These are phyloP conservation scores for Microbotryum saponariae DNA, from an alignment of 1,284 basidiomycete genomes.

Conservation along the genomic window DNA sequence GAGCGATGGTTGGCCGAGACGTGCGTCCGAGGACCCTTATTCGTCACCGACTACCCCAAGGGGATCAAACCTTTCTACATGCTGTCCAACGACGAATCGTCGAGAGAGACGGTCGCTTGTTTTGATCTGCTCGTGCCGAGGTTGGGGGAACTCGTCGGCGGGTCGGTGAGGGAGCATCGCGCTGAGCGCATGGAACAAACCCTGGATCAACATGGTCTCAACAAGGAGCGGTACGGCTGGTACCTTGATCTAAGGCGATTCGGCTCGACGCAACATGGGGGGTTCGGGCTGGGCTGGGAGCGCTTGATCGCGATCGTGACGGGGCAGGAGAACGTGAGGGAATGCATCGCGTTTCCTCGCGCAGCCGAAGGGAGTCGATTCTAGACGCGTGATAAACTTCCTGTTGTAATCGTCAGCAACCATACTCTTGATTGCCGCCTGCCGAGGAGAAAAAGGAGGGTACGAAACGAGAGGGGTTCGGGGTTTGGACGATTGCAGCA, in stretches of 20 bases:
- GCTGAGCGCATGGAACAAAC: conserved; percentile 50
- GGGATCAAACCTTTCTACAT: conserved; percentile 92
- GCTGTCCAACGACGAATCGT: conserved; percentile 52
- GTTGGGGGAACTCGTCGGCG: conserved; percentile 85
- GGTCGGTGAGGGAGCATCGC: conserved; percentile 81
- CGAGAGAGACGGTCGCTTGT: conserved; percentile 67
- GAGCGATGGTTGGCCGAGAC: conserved; percentile 75
- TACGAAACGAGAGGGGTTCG: no score
- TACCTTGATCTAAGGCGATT: conserved; percentile 69
- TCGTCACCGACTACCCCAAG: conserved; percentile 83
- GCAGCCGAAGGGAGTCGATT: conserved; percentile 57
- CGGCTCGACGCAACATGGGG: conserved; percentile 81
- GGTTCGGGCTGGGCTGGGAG: conserved; percentile 90
- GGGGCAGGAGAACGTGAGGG: conserved; percentile 74
- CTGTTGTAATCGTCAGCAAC: no score
- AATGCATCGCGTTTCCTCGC: conserved; percentile 81
- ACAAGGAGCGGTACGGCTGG: conserved; percentile 63
- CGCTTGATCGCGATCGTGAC: conserved; percentile 73
- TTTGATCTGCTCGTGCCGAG: conserved; percentile 87
- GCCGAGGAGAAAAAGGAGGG: no score
- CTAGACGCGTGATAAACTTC: conserved; percentile 1
- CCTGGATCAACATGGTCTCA: conserved; percentile 51
- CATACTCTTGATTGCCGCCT: no score
- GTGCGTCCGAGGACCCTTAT: conserved; percentile 64
- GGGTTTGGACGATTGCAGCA: no score